Evolutionary conservation across 1,284 basidiomycete species (phyloP).

Genomic region (Ustilago hordei): DNA sequence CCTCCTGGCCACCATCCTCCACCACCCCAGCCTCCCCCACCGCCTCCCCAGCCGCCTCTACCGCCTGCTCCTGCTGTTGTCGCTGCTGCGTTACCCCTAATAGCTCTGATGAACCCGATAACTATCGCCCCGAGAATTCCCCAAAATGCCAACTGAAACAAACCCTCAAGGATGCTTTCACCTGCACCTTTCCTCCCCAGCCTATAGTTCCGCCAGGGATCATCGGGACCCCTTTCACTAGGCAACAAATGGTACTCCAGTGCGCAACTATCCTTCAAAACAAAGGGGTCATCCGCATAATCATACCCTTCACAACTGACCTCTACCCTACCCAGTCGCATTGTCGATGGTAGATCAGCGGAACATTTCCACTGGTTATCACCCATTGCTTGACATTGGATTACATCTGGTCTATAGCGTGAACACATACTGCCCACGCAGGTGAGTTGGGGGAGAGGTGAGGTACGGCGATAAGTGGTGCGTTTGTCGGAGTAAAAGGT

Average conservation of each 20-base stretch:
- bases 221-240: conserved; percentile 18
- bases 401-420: conserved; percentile 82
- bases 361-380: conserved; percentile 77
- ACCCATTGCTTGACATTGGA: conserved; percentile 84
- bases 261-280: conserved; percentile 75
- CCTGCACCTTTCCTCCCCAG: conserved; percentile 26
- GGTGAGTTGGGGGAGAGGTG: conserved; percentile 80
- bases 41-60: conserved; percentile 72
- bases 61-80: conserved; percentile 46
- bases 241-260: conserved; percentile 49
- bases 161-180: conserved; percentile 63
- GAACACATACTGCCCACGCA: conserved; percentile 84
- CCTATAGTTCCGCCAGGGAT: conserved; percentile 13
- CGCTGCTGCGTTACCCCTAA: not conserved
- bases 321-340: conserved; percentile 83
- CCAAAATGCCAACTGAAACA: conserved; percentile 76
- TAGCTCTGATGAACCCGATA: conserved; percentile 31
- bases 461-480: conserved; percentile 78
- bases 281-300: conserved; percentile 80
- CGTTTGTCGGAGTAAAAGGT: conserved; percentile 80
- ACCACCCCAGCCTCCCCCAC: conserved; percentile 58
- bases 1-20: conserved; percentile 53
- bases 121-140: conserved; percentile 60
- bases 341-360: conserved; percentile 83
- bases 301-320: conserved; percentile 91